These are phyloP conservation scores for Nemania serpens DNA, from an alignment of 2,329 filamentous ascomycete genomes.

Conservation along the genomic window DNA sequence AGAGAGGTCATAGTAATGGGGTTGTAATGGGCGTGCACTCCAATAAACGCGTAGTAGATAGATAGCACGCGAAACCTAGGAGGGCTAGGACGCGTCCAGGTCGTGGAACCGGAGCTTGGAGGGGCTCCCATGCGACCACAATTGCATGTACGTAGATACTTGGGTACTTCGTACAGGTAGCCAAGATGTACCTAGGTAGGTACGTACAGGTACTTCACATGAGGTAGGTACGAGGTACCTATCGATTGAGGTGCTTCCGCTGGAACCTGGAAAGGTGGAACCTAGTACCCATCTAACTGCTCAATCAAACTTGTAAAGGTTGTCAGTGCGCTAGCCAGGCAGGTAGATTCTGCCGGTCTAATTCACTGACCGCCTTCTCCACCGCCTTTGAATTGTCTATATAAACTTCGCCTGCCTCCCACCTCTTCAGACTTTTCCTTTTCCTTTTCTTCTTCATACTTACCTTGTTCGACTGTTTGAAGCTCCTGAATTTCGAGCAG, in stretches of 20 bases:
- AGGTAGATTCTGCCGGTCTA: constrained; percentile 21
- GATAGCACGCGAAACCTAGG: constrained; percentile 3
- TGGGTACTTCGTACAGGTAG: background rate
- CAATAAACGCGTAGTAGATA: constrained; percentile 20
- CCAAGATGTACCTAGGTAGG: background rate
- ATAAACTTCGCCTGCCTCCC: constrained; percentile 27
- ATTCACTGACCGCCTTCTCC: constrained; percentile 14
- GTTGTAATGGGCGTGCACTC: background rate
- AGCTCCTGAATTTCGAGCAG: constrained; percentile 50
- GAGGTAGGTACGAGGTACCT: too few relatives aligned
- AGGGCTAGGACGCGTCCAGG: constrained; percentile 16
- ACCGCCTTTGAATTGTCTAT: constrained; percentile 28
- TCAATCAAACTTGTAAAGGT: constrained; percentile 10
- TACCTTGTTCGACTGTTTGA: constrained; percentile 52
- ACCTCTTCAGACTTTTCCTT: constrained; percentile 32
- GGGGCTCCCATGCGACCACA: background rate
- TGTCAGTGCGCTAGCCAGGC: background rate
- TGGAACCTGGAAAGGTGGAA: too few relatives aligned
- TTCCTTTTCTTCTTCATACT: constrained; percentile 53
- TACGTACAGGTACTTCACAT: background rate
- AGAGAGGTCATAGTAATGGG: too few relatives aligned
- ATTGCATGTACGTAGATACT: background rate
- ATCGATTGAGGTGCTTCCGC: too few relatives aligned
- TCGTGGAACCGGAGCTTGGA: background rate
- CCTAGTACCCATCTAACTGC: background rate